These are phyloP conservation scores for barley (Hordeum vulgare) DNA, from an alignment of 176 grass and related monocot species.

Conservation along the genomic window DNA sequence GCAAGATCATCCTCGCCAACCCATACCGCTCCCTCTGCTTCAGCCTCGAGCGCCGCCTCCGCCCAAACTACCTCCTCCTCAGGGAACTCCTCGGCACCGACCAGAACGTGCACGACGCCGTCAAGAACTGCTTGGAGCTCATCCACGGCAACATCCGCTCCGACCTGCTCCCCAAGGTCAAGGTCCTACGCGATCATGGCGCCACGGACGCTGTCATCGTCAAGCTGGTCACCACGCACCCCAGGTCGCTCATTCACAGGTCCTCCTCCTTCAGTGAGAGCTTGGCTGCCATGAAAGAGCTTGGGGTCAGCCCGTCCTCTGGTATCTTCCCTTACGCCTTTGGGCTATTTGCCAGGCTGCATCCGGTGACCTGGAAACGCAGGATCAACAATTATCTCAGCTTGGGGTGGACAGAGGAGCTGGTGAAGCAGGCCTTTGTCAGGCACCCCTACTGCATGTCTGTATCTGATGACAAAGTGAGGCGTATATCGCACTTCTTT, in stretches of 20 bases:
- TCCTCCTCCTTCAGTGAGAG: background rate
- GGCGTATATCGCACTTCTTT: constrained; percentile 31
- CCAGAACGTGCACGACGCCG: background rate
- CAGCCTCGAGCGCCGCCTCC: constrained; percentile 19
- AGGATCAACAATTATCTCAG: constrained; percentile 42
- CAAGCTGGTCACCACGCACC: constrained; percentile 19
- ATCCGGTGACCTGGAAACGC: constrained; percentile 12
- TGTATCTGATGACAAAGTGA: constrained; percentile 44
- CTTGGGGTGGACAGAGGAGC: constrained; percentile 52
- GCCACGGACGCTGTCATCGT: constrained; percentile 16
- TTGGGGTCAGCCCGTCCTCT: constrained; percentile 25
- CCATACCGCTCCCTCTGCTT: constrained; percentile 1
- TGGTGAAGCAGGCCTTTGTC: constrained; percentile 35
- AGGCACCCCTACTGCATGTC: constrained; percentile 47
- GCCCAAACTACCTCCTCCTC: constrained; percentile 41
- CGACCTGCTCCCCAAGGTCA: constrained; percentile 35
- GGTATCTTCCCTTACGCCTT: constrained; percentile 38
- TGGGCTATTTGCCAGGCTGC: background rate
- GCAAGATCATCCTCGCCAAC: constrained; percentile 9
- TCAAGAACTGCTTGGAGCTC: constrained; percentile 16
- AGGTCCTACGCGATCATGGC: constrained; percentile 25
- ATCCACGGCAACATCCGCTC: constrained; percentile 14
- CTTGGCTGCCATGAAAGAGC: constrained; percentile 17
- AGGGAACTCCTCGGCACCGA: constrained; percentile 19
- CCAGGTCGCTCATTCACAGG: constrained; percentile 5